Base-by-base conservation (phyloP, 805 yeast species). In the Wickerhamia fluorescens region DNA sequence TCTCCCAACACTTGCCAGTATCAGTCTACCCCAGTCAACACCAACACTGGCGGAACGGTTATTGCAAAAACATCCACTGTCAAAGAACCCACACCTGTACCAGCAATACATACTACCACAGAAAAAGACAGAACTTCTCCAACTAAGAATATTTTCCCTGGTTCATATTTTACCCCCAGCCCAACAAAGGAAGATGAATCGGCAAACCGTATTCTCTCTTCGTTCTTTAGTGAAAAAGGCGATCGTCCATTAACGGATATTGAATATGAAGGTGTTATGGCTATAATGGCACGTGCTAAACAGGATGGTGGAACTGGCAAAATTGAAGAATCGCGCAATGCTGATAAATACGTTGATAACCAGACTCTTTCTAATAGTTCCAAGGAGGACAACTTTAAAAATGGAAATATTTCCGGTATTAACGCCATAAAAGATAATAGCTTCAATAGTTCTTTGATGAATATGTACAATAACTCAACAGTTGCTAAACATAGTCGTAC, bases 241-340 rank as follows among this genome's bases (percentile, higher is more conserved):
- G 71, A 75, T 32, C 56, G 56, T n/a, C 86, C 89, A 4, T 60
- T 85, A 36, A 64, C 77, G 9, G 85, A 78, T 14, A 63, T 83
- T 24, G 95, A 85, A 49, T 69, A 77, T 44, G 89, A 80, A 52
- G 94, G 94, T n/a, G 89, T 84, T 1, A 49, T 78, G 36, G 71
- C 87, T 5, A 53, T 83, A n/a, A 41, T 61, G 28, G 44, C 51
- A 16, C 20, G 24, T 16, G 25, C 33, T 3, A 29, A 27, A 23
- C 11, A 29, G 3, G 22, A 24, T 9, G 9, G 7, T 7, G 17
- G 24, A 5, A 16, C 17, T 21, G 16, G 24, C 16, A 25, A 30
- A 18, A 14, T 23, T 7, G 9, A 25, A 21, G 20, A 18, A 10
- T 18, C 20, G 7, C 7, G 9, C 7, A 18, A 18, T 10, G 20